Conservation (phyloP, 2,329 filamentous ascomycete genomes). For the Colletotrichum limetticola region DNA sequence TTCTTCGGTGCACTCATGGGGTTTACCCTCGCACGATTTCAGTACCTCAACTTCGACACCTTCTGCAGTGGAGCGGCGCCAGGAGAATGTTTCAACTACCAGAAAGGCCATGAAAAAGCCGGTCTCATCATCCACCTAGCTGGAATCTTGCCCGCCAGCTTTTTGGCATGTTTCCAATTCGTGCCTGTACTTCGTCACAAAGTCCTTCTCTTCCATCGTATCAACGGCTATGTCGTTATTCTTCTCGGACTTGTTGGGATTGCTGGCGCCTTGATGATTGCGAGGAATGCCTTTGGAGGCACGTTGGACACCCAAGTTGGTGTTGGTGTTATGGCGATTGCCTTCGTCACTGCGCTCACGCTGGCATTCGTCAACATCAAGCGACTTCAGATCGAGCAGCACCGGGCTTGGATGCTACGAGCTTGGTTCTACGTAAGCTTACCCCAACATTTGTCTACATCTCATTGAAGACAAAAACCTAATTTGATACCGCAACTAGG, state of each 20-base stretch:
- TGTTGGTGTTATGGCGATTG: slow-evolving; percentile 54
- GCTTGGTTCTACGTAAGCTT: slow-evolving; percentile 58
- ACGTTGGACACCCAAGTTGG: slow-evolving; percentile 58
- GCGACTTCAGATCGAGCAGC: slow-evolving; percentile 69
- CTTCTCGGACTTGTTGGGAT: slow-evolving; percentile 58
- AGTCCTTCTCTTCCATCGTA: slow-evolving; percentile 64
- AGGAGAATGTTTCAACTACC: slow-evolving; percentile 51
- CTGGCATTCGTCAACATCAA: slow-evolving; percentile 68
- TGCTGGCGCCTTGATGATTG: slow-evolving; percentile 63
- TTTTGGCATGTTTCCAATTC: slow-evolving; percentile 60
- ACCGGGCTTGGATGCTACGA: slow-evolving; percentile 72
- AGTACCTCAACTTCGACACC: slow-evolving; percentile 53
- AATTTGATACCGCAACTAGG: slow-evolving; percentile 40
- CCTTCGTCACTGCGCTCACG: slow-evolving; percentile 53
- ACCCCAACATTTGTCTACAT: no score
- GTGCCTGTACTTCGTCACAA: slow-evolving; percentile 59
- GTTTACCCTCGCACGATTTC: slow-evolving; percentile 59
- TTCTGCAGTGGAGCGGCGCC: slow-evolving; percentile 43
- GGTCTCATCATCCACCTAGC: slow-evolving; percentile 59
- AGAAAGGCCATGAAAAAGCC: slow-evolving; percentile 41
- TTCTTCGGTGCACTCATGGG: slow-evolving; percentile 57
- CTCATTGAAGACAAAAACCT: not conserved
- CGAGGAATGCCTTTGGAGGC: slow-evolving; percentile 63
- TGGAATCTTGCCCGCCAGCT: slow-evolving; percentile 54
- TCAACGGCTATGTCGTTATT: slow-evolving; percentile 67